Conservation (phyloP, 768 basidiomycete genomes). For the Xerocomellus intermedius region DNA sequence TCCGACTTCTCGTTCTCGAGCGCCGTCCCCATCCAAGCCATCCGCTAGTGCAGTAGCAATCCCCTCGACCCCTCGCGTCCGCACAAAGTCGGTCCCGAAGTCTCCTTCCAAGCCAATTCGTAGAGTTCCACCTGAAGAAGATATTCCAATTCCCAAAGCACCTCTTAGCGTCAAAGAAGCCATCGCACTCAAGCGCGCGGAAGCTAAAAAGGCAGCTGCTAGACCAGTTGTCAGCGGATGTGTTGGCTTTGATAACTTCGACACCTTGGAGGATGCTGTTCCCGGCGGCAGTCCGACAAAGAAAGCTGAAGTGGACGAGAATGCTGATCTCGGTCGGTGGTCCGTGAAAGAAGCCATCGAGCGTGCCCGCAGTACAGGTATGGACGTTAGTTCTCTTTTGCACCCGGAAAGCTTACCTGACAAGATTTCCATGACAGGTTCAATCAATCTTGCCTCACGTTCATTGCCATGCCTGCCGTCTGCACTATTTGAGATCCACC, state of each 20-base stretch:
- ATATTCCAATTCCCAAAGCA: conserved; percentile 30
- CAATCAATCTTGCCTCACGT: conserved; percentile 73
- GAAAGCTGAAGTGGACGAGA: conserved; percentile 42
- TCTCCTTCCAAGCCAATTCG: conserved; percentile 32
- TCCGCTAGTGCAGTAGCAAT: conserved; percentile 23
- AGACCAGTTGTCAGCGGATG: conserved; percentile 27
- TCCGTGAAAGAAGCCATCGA: conserved; percentile 74
- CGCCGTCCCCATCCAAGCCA: conserved; percentile 31
- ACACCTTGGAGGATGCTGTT: conserved; percentile 48
- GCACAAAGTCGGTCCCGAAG: conserved; percentile 39
- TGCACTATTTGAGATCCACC: conserved; percentile 75
- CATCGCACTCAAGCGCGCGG: conserved; percentile 75
- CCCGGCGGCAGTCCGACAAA: conserved; percentile 29
- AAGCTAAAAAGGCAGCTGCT: conserved; percentile 59
- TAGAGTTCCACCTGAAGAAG: conserved; percentile 21
- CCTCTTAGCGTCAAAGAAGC: conserved; percentile 66
- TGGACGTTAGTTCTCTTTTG: conserved; percentile 32
- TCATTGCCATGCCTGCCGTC: conserved; percentile 72
- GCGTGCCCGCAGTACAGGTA: conserved; percentile 74
- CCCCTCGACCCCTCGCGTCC: conserved; percentile 31
- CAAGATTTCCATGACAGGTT: conserved; percentile 53
- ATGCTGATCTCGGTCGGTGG: conserved; percentile 56
- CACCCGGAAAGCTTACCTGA: conserved; percentile 43
- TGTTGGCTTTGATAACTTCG: conserved; percentile 36
- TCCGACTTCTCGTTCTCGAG: conserved; percentile 32